Evolutionary conservation across 179 eudicot species (phyloP), one percentile per base, ranked within the genome.

Genomic region (Vitellaria paradoxa): DNA sequence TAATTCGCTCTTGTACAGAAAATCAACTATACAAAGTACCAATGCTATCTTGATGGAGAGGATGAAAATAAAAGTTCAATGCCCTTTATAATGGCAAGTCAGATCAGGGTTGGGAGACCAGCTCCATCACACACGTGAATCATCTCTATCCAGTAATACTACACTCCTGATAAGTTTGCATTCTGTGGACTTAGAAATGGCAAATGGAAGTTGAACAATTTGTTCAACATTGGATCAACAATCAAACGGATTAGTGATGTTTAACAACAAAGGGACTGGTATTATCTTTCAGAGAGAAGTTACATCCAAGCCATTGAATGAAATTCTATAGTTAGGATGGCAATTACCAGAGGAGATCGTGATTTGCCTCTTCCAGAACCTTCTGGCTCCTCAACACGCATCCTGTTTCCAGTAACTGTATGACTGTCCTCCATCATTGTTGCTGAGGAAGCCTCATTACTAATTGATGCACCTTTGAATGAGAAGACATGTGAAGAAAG

Each of bases 401-500:
- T 72, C 60, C 84, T 80, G 74, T 64, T 81, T 42, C 81, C 82
- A 60, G 73, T 55, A 47, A 74, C 78, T 50, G 52, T 65, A 55
- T 68, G 71, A 56, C 73, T 70, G 76, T 72, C 80, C 61, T 83
- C 92, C 56, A 80, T 66, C 67, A 50, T 61, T 56, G 80, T 76
- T 68, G 69, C 77, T 77, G 92, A 84, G 73, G 93, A 79, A 77
- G 82, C 86, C 84, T 89, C 93, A 74, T 78, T 64, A 60, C 84
- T 83, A 77, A 81, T 72, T 20, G 95, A 86, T 60, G 91, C 86
- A 70, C 93, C 91, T 84, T 84, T 93, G 80, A 96, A 96, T 30
- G 99, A 93, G 83, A 89, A 96, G 56, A 96, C 92, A 63, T 90
- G 89, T 71, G 99, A 91, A 74, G 98, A 96, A 74, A 96, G 87